These are phyloP conservation scores for Nicotiana obtusifolia DNA, from an alignment of 257 asterid genomes.

Conservation along the genomic window DNA sequence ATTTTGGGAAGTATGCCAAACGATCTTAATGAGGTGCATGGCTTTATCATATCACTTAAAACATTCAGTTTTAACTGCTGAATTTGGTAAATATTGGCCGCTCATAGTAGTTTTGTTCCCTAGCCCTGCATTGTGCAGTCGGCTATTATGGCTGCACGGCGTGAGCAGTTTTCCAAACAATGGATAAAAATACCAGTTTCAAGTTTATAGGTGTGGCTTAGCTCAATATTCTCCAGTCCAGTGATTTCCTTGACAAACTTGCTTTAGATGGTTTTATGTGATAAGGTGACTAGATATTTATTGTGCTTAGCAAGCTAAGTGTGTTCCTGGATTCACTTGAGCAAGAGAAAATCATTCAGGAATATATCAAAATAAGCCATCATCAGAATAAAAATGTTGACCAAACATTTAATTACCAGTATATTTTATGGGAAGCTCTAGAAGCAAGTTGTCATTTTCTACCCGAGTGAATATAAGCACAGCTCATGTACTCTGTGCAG, in stretches of 20 bases:
- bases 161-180: too few relatives aligned
- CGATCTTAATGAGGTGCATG: background rate
- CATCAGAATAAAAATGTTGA: background rate
- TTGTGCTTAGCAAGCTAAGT: background rate
- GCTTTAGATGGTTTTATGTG: background rate
- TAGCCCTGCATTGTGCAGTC: too few relatives aligned
- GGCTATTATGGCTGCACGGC: too few relatives aligned
- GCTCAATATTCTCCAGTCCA: too few relatives aligned
- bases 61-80: too few relatives aligned
- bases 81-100: too few relatives aligned
- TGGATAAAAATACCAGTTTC: too few relatives aligned
- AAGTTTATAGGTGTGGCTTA: too few relatives aligned
- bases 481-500: background rate
- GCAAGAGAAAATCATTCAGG: background rate
- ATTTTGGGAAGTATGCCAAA: too few relatives aligned
- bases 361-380: background rate
- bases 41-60: background rate
- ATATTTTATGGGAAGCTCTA: background rate
- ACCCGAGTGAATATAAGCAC: background rate
- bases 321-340: background rate
- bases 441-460: background rate
- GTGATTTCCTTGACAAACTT: background rate
- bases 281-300: background rate
- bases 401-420: background rate
- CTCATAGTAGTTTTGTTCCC: too few relatives aligned